phyloP scores from a whole-genome alignment of 2,329 filamentous ascomycete species.

The Domatiomyces globalis region DNA sequence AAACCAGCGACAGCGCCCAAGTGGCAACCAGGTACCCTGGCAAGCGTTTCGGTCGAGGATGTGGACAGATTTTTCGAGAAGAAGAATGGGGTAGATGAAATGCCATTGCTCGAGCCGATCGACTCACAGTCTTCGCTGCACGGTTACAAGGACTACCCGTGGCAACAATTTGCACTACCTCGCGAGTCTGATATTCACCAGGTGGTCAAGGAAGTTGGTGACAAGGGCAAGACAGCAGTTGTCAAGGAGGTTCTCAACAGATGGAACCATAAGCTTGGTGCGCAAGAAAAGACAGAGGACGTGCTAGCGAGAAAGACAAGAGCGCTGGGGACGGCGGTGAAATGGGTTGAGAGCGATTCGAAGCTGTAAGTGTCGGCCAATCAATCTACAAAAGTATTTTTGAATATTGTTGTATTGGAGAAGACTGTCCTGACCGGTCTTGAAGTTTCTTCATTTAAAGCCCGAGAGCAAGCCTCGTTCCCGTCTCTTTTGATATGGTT shows the following conservation, averaged over 20 bases:
- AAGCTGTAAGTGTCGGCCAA: neutral
- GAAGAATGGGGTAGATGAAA: conserved; percentile 28
- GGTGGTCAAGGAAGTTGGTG: conserved; percentile 30
- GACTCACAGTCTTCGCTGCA: conserved; percentile 11
- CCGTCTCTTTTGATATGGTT: no score
- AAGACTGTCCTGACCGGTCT: no score
- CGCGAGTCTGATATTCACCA: conserved; percentile 44
- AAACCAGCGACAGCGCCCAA: conserved; percentile 51
- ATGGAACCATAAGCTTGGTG: conserved; percentile 52
- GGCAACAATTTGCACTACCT: conserved; percentile 55
- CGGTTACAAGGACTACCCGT: conserved; percentile 62
- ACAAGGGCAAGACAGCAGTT: conserved; percentile 42
- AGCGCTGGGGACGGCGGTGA: conserved; percentile 27
- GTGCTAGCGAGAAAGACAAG: conserved; percentile 51
- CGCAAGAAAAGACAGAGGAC: conserved; percentile 53
- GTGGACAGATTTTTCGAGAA: conserved; percentile 58
- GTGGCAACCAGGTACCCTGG: conserved; percentile 63
- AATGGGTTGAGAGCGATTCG: conserved; percentile 4
- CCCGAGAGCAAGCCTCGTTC: no score
- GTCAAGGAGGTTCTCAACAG: conserved; percentile 47
- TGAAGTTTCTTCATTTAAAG: no score
- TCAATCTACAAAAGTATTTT: neutral
- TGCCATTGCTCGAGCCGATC: conserved; percentile 47
- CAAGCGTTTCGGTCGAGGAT: conserved; percentile 45
- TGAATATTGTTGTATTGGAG: no score